Percentiles rank a stretch among this genome's conserved stretches.
These are phyloP conservation scores for Lathyrus sativus DNA, from an alignment of 306 rosid species.

Conservation along the genomic window DNA sequence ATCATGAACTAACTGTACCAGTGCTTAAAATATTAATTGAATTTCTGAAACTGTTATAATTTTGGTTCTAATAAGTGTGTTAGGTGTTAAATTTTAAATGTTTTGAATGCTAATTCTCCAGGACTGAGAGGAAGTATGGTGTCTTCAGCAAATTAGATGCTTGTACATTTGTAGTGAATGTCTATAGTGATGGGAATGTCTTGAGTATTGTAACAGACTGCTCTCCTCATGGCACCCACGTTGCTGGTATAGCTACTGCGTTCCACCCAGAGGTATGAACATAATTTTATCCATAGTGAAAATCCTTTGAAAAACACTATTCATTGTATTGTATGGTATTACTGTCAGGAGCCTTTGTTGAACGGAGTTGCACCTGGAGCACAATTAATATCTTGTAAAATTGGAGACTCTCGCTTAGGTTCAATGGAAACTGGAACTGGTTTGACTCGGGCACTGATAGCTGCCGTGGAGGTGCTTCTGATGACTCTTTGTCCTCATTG, in stretches of 20 bases:
- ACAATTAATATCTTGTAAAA: conserved; percentile 91
- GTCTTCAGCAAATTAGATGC: conserved; percentile 95
- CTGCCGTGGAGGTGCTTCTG: conserved; percentile 87
- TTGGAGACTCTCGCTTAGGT: conserved; percentile 97
- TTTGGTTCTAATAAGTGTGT: conserved; percentile 29
- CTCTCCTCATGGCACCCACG: conserved; percentile 97
- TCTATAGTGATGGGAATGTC: conserved; percentile 80
- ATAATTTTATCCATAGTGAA: conserved; percentile 28
- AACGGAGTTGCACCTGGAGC: conserved; percentile 99
- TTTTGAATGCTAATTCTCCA: conserved; percentile 47
- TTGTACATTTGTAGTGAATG: conserved; percentile 82
- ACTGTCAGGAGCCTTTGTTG: conserved; percentile 78
- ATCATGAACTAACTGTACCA: neutral
- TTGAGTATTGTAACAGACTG: conserved; percentile 90
- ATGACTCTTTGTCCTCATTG: conserved; percentile 24
- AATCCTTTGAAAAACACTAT: conserved; percentile 26
- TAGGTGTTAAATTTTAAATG: conserved; percentile 21
- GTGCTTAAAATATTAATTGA: conserved; percentile 21
- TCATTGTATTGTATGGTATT: conserved; percentile 36
- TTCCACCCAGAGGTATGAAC: conserved; percentile 82
- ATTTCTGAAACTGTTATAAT: conserved; percentile 27
- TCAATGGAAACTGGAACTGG: conserved; percentile 99
- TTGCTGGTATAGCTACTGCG: conserved; percentile 91
- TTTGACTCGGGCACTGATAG: conserved; percentile 87
- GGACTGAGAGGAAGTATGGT: conserved; percentile 80